phyloP scores from a whole-genome alignment of 768 basidiomycete genomes.

The Termitomyces sp. region DNA sequence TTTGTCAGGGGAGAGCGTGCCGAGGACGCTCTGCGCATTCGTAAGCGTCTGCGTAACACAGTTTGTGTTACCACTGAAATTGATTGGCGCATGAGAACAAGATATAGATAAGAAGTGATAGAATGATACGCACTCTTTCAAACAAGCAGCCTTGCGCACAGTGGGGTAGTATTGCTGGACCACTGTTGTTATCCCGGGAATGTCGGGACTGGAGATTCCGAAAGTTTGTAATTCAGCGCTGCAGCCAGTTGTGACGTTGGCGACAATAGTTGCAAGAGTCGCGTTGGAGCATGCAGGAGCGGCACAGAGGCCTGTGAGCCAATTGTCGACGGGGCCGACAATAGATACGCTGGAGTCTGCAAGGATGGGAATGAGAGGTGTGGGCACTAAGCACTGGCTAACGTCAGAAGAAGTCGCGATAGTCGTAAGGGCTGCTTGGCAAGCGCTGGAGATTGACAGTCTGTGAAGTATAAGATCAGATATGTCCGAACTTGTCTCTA shows the following conservation, averaged over 20 bases:
- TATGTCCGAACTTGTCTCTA: background rate
- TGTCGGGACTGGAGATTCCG: conserved; percentile 20
- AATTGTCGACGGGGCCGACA: conserved; percentile 47
- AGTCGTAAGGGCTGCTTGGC: conserved; percentile 41
- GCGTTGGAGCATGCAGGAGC: conserved; percentile 52
- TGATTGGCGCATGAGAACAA: background rate
- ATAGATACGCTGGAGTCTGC: conserved; percentile 30
- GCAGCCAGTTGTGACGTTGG: conserved; percentile 50
- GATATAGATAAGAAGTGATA: background rate
- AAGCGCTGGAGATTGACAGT: conserved; percentile 39
- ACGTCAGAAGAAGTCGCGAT: conserved; percentile 44
- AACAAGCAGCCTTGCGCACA: conserved; percentile 51
- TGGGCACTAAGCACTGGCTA: conserved; percentile 45
- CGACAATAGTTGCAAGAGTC: conserved; percentile 52
- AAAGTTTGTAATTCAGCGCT: conserved; percentile 30
- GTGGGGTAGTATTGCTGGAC: conserved; percentile 58
- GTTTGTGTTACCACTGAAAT: conserved; percentile 31
- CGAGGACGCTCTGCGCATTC: conserved; percentile 39
- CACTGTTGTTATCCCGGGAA: conserved; percentile 22
- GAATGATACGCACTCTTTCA: conserved; percentile 56
- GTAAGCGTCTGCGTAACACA: conserved; percentile 59
- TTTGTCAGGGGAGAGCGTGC: conserved; percentile 33
- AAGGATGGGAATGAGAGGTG: conserved; percentile 39
- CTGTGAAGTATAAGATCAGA: background rate
- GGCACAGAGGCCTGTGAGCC: conserved; percentile 58